Evolutionary conservation across 1,139 yeast genomes (phyloP), one percentile per base, ranked within the genome.

Genomic region (Yamadazyma dendronema): DNA sequence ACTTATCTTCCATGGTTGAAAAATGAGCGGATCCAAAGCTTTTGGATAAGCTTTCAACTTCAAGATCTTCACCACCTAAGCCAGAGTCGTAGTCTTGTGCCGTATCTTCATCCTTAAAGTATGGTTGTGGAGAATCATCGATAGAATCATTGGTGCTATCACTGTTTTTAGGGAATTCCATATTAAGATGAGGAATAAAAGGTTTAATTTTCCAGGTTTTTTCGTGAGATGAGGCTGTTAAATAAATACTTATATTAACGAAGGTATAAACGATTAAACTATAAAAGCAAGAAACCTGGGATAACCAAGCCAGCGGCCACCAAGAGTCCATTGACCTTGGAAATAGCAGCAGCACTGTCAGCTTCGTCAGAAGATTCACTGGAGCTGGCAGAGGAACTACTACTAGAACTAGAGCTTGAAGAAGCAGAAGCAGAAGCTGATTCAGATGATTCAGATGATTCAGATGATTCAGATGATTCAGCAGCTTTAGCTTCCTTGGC

Each of bases 1-100:
- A 69, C 51, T 71, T 72, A 49, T 85, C 94, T 50, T 86, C 90
- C 2, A 80, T 75, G 40, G 81, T 72, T 1, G 90, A 79, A 52
- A 67, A 81, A 53, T 79, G 82, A 1, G 83, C 69, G n/a, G 77
- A 67, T 37, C 57, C 64, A 46, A 52, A 56, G 1, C 72, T 61
- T 35, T 54, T 55, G 15, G 69, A 50, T 24, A 64, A 47, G 14
- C 24, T 27, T 15, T 26, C 37, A 9, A 13, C 26, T 26, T 64
- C 71, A 9, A 16, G 23, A 3, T 15, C 22, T 10, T 56, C 62
- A 19, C 8, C 22, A 7, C 9, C 22, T 19, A 7, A 9, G 9
- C 9, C 22, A 19, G 6, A 9, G 6, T 19, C 22, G 22, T 6
- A 7, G 9, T n/a, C n/a, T n/a, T n/a, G n/a, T 21, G 27, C 27